Evolutionary conservation across 164 flowering plant genomes (phyloP).

Genomic region (Vitis riparia): DNA sequence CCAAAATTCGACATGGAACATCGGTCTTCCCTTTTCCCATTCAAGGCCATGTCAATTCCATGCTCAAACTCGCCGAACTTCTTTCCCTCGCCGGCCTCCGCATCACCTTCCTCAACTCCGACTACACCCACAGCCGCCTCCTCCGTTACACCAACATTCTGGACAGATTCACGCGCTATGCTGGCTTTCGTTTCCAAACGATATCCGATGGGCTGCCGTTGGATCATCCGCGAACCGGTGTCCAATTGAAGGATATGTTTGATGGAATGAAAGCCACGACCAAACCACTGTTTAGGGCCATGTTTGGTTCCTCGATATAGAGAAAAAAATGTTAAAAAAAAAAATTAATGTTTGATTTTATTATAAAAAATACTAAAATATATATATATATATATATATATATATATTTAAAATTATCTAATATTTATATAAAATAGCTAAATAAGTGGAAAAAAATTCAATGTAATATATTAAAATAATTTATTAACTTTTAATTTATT

Average conservation of each 20-base stretch:
- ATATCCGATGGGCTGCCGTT: conserved; percentile 24
- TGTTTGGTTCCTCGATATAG: no score
- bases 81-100: conserved; percentile 14
- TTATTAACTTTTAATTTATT: no score
- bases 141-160: conserved; percentile 9
- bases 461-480: no score
- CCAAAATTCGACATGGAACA: not conserved
- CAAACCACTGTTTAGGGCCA: no score
- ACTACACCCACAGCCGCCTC: conserved; percentile 19
- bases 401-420: no score
- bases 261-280: no score
- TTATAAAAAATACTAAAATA: no score
- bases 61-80: conserved; percentile 26
- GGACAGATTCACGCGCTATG: conserved; percentile 7
- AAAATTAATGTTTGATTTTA: no score
- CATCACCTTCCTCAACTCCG: conserved; percentile 24
- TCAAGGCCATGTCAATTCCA: not conserved
- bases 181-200: conserved; percentile 17
- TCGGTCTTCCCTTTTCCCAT: conserved; percentile 13
- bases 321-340: no score
- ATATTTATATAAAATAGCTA: no score
- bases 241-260: not conserved
- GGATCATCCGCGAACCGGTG: conserved; percentile 15
- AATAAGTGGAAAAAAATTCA: no score
- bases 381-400: no score